Evolutionary conservation across 2,329 filamentous ascomycete genomes (phyloP).

Genomic region (Claviceps africana): DNA sequence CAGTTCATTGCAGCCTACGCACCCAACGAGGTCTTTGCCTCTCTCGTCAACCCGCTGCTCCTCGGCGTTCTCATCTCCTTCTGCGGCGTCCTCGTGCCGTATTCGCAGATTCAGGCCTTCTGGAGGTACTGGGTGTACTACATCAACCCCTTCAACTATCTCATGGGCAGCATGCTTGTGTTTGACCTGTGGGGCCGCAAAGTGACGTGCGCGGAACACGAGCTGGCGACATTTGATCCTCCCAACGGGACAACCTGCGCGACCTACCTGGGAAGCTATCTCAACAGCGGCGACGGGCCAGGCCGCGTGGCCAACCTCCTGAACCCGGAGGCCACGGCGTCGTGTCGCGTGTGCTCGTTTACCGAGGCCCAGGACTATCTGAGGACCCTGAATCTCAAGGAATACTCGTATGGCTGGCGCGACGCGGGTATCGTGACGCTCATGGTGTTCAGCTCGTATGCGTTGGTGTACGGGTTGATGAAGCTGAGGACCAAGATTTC

Average conservation of each 20-base stretch:
- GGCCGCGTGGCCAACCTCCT: constrained; percentile 36
- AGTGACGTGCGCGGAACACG: constrained; percentile 31
- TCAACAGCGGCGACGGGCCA: constrained; percentile 15
- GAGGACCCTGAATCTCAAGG: constrained; percentile 40
- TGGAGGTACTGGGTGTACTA: constrained; percentile 56
- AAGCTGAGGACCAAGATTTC: constrained; percentile 34
- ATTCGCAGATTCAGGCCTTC: constrained; percentile 45
- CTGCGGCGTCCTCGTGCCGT: constrained; percentile 63
- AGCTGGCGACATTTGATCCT: constrained; percentile 39
- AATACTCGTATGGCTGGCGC: constrained; percentile 53
- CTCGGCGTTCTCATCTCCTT: constrained; percentile 51
- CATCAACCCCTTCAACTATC: constrained; percentile 47
- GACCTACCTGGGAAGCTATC: constrained; percentile 40
- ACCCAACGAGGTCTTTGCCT: constrained; percentile 45
- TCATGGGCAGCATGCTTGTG: constrained; percentile 41
- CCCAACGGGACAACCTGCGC: constrained; percentile 39
- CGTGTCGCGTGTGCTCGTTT: constrained; percentile 50
- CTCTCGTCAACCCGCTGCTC: constrained; percentile 41
- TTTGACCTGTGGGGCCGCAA: constrained; percentile 34
- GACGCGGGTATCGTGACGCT: constrained; percentile 45
- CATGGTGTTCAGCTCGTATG: constrained; percentile 41
- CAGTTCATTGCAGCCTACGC: constrained; percentile 51
- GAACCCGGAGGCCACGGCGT: constrained; percentile 42
- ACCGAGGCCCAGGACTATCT: constrained; percentile 45
- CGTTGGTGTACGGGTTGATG: constrained; percentile 30